Conservation (phyloP, 495 filamentous ascomycete genomes). For the Lophiotrema nucula region DNA sequence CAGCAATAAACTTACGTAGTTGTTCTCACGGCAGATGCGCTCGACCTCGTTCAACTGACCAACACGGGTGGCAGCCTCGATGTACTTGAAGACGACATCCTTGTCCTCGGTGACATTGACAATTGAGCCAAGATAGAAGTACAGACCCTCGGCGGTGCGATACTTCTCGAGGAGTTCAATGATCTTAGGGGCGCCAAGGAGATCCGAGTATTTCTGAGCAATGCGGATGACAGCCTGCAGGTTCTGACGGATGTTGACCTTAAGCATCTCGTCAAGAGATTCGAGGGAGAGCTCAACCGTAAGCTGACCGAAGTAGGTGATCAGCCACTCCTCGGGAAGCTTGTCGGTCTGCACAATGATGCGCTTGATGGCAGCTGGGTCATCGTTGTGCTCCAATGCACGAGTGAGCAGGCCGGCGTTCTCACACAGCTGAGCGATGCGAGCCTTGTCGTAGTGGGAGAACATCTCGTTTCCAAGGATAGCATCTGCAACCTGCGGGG, state of each 20-base stretch:
- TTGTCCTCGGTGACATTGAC: slow-evolving; percentile 95
- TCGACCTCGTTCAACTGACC: slow-evolving; percentile 92
- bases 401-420: slow-evolving; percentile 55
- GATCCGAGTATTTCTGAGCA: slow-evolving; percentile 95
- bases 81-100: slow-evolving; percentile 99
- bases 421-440: slow-evolving; percentile 87
- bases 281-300: slow-evolving; percentile 94
- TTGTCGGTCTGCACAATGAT: slow-evolving; percentile 77
- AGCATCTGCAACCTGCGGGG: slow-evolving; percentile 94
- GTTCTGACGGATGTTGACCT: slow-evolving; percentile 93
- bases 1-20: too few species aligned
- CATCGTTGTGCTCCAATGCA: slow-evolving; percentile 91
- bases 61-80: slow-evolving; percentile 92
- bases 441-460: slow-evolving; percentile 85
- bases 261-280: slow-evolving; percentile 93
- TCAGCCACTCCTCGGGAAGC: slow-evolving; percentile 84
- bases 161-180: slow-evolving; percentile 97
- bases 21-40: slow-evolving; percentile 90
- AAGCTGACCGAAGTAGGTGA: slow-evolving; percentile 86
- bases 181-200: slow-evolving; percentile 82
- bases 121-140: slow-evolving; percentile 96
- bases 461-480: slow-evolving; percentile 98
- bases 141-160: slow-evolving; percentile 92
- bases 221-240: slow-evolving; percentile 90
- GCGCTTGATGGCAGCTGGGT: slow-evolving; percentile 85